phyloP scores from a whole-genome alignment of 495 filamentous ascomycete species.

The Neurospora hispaniola region DNA sequence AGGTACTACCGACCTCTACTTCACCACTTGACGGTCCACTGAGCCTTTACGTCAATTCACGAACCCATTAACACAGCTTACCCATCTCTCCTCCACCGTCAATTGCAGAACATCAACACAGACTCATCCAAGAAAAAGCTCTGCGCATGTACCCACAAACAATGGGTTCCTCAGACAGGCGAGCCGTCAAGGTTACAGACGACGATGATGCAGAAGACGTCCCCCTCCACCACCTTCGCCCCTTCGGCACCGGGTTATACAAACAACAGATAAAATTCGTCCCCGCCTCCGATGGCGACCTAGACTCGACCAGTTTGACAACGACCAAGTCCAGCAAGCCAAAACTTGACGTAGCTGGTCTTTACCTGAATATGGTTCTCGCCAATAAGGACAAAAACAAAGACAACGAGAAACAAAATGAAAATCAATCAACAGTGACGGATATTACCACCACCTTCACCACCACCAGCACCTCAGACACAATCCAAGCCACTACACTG shows the following conservation, averaged over 20 bases:
- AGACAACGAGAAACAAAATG: background rate
- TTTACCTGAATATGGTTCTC: conserved; percentile 65
- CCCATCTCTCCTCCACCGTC: background rate
- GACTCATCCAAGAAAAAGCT: background rate
- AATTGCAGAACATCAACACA: background rate
- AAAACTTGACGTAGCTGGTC: conserved; percentile 42
- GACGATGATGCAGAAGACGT: conserved; percentile 42
- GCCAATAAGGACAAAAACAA: conserved; percentile 19
- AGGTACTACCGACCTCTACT: no score
- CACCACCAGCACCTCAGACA: background rate
- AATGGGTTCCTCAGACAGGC: background rate
- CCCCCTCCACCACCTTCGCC: conserved; percentile 59
- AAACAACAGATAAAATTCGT: conserved; percentile 75
- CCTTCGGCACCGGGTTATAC: conserved; percentile 72
- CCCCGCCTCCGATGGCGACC: conserved; percentile 44
- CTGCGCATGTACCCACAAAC: background rate
- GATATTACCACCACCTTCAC: background rate
- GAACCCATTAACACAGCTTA: background rate
- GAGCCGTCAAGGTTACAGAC: background rate
- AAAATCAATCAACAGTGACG: background rate
- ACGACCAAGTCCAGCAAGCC: conserved; percentile 11
- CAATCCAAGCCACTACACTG: background rate
- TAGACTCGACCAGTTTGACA: conserved; percentile 27
- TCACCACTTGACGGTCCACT: background rate
- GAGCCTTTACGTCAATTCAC: background rate